A percentile compares a stretch with the other conserved stretches of the same genome.
These are phyloP conservation scores for Wickerhamomyces hampshirensis DNA, from an alignment of 805 yeast species.

Conservation along the genomic window DNA sequence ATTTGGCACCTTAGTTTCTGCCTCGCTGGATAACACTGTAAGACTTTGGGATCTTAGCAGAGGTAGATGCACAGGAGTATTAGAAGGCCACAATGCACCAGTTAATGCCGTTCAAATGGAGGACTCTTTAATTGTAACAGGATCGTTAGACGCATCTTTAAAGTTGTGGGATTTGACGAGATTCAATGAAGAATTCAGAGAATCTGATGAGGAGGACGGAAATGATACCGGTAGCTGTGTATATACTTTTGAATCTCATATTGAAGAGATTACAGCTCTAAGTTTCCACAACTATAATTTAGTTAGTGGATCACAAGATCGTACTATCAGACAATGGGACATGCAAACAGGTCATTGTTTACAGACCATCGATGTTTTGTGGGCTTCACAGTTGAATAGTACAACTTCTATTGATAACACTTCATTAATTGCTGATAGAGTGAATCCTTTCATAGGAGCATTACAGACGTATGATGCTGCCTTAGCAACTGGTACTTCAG, in stretches of 20 bases:
- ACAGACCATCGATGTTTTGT: slow-evolving; percentile 65
- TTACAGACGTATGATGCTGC: slow-evolving; percentile 73
- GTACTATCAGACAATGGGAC: slow-evolving; percentile 77
- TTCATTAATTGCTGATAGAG: slow-evolving; percentile 9
- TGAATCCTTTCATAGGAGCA: slow-evolving; percentile 51
- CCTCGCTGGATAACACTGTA: slow-evolving; percentile 72
- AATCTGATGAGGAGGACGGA: slow-evolving; percentile 21
- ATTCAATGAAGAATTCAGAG: slow-evolving; percentile 16
- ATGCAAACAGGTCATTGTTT: slow-evolving; percentile 56
- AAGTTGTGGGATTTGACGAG: slow-evolving; percentile 53
- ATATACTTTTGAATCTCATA: slow-evolving; percentile 55
- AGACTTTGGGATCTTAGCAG: slow-evolving; percentile 79
- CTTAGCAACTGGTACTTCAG: slow-evolving; percentile 72
- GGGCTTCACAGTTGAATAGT: slow-evolving; percentile 41
- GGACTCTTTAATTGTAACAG: slow-evolving; percentile 44
- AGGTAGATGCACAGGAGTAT: slow-evolving; percentile 42
- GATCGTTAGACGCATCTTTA: slow-evolving; percentile 59
- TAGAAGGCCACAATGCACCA: slow-evolving; percentile 58
- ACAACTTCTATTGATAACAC: slow-evolving; percentile 12
- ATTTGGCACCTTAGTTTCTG: slow-evolving; percentile 71
- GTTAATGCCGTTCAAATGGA: slow-evolving; percentile 59
- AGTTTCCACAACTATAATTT: slow-evolving; percentile 48
- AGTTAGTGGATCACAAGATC: slow-evolving; percentile 67
- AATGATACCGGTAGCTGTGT: slow-evolving; percentile 32
- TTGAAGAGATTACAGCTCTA: slow-evolving; percentile 62